Evolutionary conservation across 768 basidiomycete genomes (phyloP).

Genomic region (Auricularia sp.): DNA sequence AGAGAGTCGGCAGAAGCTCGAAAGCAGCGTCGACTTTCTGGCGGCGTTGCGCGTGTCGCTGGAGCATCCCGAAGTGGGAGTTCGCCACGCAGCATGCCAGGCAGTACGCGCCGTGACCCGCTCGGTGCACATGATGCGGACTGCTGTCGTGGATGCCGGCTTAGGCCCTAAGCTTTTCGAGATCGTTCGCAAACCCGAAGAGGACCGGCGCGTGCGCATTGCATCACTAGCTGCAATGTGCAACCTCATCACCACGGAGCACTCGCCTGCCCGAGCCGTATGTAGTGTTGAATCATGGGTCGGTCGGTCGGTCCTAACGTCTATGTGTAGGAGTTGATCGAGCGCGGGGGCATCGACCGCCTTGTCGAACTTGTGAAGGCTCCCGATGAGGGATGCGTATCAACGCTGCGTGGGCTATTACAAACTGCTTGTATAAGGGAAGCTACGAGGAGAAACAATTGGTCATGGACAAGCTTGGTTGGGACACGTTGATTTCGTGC

Average conservation of each 20-base stretch:
- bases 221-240: constrained; percentile 69
- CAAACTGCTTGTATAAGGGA: constrained; percentile 68
- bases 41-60: constrained; percentile 46
- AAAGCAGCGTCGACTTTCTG: constrained; percentile 47
- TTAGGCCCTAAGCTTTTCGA: constrained; percentile 62
- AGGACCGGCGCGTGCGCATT: constrained; percentile 59
- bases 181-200: constrained; percentile 42
- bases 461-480: constrained; percentile 62
- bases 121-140: constrained; percentile 68
- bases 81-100: constrained; percentile 82
- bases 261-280: constrained; percentile 69
- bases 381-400: constrained; percentile 48
- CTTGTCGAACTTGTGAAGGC: constrained; percentile 48
- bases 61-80: constrained; percentile 52
- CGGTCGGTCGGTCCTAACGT: not conserved
- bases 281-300: constrained; percentile 18
- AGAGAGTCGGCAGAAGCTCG: constrained; percentile 57
- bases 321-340: constrained; percentile 44
- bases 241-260: constrained; percentile 70
- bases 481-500: constrained; percentile 36
- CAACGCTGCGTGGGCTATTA: constrained; percentile 78
- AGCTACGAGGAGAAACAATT: constrained; percentile 46
- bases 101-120: constrained; percentile 72
- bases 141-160: constrained; percentile 75
- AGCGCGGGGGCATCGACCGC: constrained; percentile 54